These are phyloP conservation scores for Cladobotryum mycophilum DNA, from an alignment of 2,329 filamentous ascomycete genomes.

Conservation along the genomic window DNA sequence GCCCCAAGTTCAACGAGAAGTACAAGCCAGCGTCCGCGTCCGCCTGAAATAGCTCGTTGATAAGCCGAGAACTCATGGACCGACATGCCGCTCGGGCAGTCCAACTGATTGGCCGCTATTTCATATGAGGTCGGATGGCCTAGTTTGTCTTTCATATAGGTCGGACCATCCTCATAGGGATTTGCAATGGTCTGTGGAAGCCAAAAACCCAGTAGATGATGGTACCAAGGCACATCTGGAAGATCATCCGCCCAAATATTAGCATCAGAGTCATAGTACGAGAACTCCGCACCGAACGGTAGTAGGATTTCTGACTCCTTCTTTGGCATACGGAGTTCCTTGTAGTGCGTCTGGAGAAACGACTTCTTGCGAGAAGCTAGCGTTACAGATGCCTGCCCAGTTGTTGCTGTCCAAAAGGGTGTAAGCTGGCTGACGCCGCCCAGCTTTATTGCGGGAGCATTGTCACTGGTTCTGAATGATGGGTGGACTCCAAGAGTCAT, in stretches of 20 bases:
- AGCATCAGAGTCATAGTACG: too few relatives aligned
- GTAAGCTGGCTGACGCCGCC: too few relatives aligned
- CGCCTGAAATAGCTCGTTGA: constrained; percentile 40
- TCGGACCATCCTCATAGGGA: too few relatives aligned
- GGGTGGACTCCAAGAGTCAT: too few relatives aligned
- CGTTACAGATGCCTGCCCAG: constrained; percentile 12
- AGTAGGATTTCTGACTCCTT: not conserved
- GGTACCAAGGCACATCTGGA: too few relatives aligned
- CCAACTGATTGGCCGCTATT: constrained; percentile 41
- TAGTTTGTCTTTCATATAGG: too few relatives aligned
- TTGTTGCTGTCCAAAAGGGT: constrained; percentile 24
- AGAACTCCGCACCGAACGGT: too few relatives aligned
- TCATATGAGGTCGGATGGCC: constrained; percentile 38
- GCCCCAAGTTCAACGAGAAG: constrained; percentile 45
- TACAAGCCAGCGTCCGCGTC: constrained; percentile 41
- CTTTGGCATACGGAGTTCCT: constrained; percentile 13
- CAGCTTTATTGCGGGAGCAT: too few relatives aligned
- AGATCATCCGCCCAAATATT: too few relatives aligned
- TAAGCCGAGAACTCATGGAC: constrained; percentile 48
- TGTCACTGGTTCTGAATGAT: too few relatives aligned
- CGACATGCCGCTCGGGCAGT: constrained; percentile 40
- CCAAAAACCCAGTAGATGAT: too few relatives aligned
- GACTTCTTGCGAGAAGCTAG: constrained; percentile 19
- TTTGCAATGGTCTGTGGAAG: too few relatives aligned
- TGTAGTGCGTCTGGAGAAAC: constrained; percentile 19